phyloP scores from a whole-genome alignment of 2,329 filamentous ascomycete species.

The Fusarium irregulare region DNA sequence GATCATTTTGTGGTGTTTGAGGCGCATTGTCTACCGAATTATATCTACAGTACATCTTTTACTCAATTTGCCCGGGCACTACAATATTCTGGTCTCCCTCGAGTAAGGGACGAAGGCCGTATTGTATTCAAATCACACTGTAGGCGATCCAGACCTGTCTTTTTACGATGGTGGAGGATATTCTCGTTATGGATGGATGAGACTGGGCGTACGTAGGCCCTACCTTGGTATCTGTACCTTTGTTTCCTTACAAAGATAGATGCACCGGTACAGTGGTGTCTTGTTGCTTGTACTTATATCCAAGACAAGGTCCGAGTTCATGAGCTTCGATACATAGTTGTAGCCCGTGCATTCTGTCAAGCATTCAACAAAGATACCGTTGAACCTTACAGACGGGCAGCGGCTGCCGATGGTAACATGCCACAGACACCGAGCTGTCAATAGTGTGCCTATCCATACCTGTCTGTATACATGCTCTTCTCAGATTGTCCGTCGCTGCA shows the following conservation, averaged over 20 bases:
- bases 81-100: background rate
- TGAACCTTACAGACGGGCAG: background rate
- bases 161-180: background rate
- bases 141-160: slow-evolving; percentile 15
- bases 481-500: background rate
- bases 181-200: background rate
- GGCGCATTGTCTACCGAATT: background rate
- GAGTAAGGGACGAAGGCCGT: slow-evolving; percentile 25
- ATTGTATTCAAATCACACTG: slow-evolving; percentile 3
- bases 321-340: background rate
- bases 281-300: background rate
- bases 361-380: background rate
- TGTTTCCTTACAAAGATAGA: background rate
- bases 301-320: background rate
- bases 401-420: background rate
- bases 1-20: background rate
- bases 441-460: background rate
- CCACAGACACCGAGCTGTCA: background rate
- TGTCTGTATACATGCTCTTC: background rate
- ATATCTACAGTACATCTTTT: background rate
- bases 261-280: background rate
- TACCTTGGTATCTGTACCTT: background rate
- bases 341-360: background rate
- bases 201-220: background rate
- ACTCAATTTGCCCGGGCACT: background rate